Percentiles rank a stretch among this genome's conserved stretches.
phyloP scores from a whole-genome alignment of 169 alveolate genomes.

The Condylostoma magnum region DNA sequence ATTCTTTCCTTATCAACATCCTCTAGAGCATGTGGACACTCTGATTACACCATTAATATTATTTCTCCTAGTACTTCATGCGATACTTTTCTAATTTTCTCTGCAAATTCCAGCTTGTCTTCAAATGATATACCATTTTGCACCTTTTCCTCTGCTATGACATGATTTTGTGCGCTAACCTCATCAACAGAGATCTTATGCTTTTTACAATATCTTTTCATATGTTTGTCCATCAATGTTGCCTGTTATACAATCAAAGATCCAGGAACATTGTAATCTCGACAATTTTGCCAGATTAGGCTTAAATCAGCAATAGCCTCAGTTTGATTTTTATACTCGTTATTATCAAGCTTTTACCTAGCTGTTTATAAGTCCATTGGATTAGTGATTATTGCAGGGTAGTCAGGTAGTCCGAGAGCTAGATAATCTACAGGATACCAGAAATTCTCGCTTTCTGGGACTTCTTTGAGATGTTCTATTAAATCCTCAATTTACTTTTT shows the following conservation, averaged over 20 bases:
- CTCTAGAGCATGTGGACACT: conserved; percentile 45
- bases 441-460: conserved; percentile 17
- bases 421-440: conserved; percentile 51
- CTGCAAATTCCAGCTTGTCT: conserved; percentile 50
- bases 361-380: conserved; percentile 58
- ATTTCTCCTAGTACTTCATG: conserved; percentile 38
- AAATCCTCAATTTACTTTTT: neutral
- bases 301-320: conserved; percentile 47
- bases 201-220: conserved; percentile 45
- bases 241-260: conserved; percentile 51
- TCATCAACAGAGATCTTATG: conserved; percentile 22
- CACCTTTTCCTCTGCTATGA: neutral
- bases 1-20: conserved; percentile 54
- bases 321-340: no score
- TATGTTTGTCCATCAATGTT: conserved; percentile 43
- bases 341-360: conserved; percentile 42
- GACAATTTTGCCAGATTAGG: conserved; percentile 71
- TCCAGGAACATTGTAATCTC: conserved; percentile 54
- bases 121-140: neutral
- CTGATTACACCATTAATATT: conserved; percentile 25
- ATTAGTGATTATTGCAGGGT: conserved; percentile 40
- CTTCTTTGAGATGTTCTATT: neutral
- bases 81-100: conserved; percentile 39
- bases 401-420: conserved; percentile 42
- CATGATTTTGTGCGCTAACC: neutral